Percentiles rank a stretch among this genome's conserved stretches.
These are phyloP conservation scores for Saturnispora kantuleensis DNA, from an alignment of 805 yeast genomes.

Conservation along the genomic window DNA sequence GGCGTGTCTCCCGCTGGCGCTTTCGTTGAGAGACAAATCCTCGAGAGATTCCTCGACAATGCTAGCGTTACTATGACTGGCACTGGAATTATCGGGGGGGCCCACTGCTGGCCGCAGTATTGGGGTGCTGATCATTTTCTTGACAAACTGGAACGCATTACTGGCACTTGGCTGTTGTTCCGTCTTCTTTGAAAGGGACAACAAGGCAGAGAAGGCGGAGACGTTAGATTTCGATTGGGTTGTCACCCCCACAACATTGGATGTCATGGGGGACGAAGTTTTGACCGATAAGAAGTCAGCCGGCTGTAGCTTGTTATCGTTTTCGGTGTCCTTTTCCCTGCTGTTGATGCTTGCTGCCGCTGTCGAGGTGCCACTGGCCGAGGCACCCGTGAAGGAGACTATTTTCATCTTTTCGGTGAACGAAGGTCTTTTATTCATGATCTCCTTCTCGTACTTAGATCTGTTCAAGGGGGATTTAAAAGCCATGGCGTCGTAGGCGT, in stretches of 20 bases:
- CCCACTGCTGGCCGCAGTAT: slow-evolving; percentile 16
- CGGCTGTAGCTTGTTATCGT: slow-evolving; percentile 4
- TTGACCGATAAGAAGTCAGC: slow-evolving; percentile 15
- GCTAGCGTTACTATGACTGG: not conserved
- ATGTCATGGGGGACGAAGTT: slow-evolving; percentile 25
- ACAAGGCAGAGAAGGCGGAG: slow-evolving; percentile 31
- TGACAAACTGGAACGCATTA: slow-evolving; percentile 24
- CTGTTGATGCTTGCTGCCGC: too few relatives aligned
- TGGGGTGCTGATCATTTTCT: slow-evolving; percentile 26
- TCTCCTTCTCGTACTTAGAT: not conserved
- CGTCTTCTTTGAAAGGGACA: slow-evolving; percentile 25
- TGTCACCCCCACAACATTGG: slow-evolving; percentile 28
- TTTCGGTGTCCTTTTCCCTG: not conserved
- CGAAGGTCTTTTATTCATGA: not conserved
- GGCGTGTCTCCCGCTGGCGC: not conserved
- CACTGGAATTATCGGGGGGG: not conserved
- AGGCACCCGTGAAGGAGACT: not conserved
- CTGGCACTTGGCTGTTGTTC: slow-evolving; percentile 14
- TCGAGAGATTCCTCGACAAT: too few relatives aligned
- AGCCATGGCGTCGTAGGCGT: slow-evolving; percentile 50
- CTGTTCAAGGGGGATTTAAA: slow-evolving; percentile 27
- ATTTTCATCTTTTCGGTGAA: slow-evolving; percentile 1
- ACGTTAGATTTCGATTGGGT: slow-evolving; percentile 28
- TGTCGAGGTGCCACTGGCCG: too few relatives aligned
- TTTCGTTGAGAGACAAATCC: not conserved